phyloP scores from a whole-genome alignment of 306 rosid species.

The Styphnolobium japonicum region DNA sequence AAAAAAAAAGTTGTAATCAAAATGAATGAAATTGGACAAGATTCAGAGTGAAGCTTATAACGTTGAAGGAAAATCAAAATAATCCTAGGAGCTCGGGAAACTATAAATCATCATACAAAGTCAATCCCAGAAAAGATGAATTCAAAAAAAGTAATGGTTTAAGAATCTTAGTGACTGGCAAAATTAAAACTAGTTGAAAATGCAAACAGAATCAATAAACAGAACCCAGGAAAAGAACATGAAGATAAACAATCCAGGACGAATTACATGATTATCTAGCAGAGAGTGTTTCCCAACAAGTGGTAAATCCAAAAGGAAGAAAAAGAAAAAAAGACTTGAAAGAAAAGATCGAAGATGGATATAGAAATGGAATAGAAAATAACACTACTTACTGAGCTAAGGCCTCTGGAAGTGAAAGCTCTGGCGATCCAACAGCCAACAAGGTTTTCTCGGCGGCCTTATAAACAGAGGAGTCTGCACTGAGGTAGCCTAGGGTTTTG shows the following conservation, averaged over 20 bases:
- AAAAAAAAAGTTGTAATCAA: background rate
- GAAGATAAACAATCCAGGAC: too few relatives aligned
- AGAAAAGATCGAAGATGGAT: background rate
- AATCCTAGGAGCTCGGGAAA: background rate
- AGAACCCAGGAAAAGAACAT: background rate
- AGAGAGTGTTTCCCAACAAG: too few relatives aligned
- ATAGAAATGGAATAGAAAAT: too few relatives aligned
- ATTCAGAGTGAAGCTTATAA: background rate
- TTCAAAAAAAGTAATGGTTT: too few relatives aligned
- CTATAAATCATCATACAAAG: background rate
- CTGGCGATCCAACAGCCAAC: background rate
- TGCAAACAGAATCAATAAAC: background rate
- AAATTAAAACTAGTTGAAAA: too few relatives aligned
- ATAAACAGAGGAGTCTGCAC: background rate
- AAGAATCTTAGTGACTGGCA: too few relatives aligned
- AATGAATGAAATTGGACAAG: background rate
- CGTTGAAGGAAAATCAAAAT: background rate
- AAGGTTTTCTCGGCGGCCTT: constrained; percentile 25
- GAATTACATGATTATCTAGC: too few relatives aligned
- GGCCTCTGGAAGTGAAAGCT: background rate
- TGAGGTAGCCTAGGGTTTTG: constrained; percentile 43
- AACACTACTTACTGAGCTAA: constrained; percentile 14
- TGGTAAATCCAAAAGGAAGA: too few relatives aligned
- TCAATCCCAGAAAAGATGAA: background rate
- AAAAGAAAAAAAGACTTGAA: background rate